Evolutionary conservation across 768 basidiomycete species (phyloP).

Genomic region (Favolaschia claudopus): DNA sequence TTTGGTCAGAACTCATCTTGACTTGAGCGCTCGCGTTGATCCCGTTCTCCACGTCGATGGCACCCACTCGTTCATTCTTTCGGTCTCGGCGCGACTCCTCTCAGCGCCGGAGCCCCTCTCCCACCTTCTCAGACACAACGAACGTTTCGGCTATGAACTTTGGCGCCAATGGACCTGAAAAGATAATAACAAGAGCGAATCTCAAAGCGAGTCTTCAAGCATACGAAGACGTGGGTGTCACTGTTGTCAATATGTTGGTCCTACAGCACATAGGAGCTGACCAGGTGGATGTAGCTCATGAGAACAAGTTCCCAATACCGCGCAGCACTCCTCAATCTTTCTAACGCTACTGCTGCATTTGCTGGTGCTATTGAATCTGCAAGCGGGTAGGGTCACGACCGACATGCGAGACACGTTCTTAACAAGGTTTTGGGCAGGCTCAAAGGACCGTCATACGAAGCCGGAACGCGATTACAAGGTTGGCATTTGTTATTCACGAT

Average conservation of each 20-base stretch:
- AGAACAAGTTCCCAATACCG: slow-evolving; percentile 81
- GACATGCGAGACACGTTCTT: neutral
- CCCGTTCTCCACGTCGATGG: slow-evolving; percentile 2
- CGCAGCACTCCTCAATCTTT: slow-evolving; percentile 79
- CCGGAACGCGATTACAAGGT: slow-evolving; percentile 77
- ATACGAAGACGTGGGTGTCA: slow-evolving; percentile 75
- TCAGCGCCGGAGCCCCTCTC: slow-evolving; percentile 71
- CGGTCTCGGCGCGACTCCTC: slow-evolving; percentile 49
- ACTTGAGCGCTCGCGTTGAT: slow-evolving; percentile 5
- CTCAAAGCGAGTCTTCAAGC: slow-evolving; percentile 80
- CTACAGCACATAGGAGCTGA: neutral
- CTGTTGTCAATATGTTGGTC: slow-evolving; percentile 10
- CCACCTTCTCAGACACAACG: slow-evolving; percentile 84
- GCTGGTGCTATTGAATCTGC: slow-evolving; percentile 89
- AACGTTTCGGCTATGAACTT: slow-evolving; percentile 81
- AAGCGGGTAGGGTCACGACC: slow-evolving; percentile 64
- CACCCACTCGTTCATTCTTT: slow-evolving; percentile 46
- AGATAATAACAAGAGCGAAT: slow-evolving; percentile 83
- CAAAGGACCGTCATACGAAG: slow-evolving; percentile 82
- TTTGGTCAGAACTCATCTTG: too few relatives aligned
- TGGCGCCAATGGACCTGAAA: slow-evolving; percentile 75
- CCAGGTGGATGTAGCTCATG: slow-evolving; percentile 70
- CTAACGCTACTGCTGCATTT: slow-evolving; percentile 82
- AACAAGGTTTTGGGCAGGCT: slow-evolving; percentile 56
- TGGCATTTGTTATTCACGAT: neutral